These are phyloP conservation scores for Xylaria castorea DNA, from an alignment of 495 filamentous ascomycete genomes.

Conservation along the genomic window DNA sequence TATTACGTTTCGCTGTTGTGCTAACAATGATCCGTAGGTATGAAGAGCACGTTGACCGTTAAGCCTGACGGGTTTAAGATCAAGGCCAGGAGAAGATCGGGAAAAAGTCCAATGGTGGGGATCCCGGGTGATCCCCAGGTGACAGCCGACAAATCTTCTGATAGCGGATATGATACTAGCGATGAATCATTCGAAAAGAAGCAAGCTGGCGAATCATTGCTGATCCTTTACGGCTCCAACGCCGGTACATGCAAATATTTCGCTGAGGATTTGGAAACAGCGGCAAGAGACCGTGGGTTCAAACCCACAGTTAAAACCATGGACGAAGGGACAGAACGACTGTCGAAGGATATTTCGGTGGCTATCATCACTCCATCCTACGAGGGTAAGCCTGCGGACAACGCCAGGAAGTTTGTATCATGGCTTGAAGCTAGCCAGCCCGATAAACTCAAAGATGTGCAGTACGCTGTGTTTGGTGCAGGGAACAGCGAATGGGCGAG, in stretches of 20 bases:
- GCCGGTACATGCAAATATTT: conserved; percentile 72
- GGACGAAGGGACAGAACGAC: conserved; percentile 61
- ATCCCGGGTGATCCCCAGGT: conserved; percentile 8
- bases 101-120: conserved; percentile 50
- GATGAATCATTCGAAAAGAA: neutral
- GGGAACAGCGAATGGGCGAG: conserved; percentile 62
- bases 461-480: conserved; percentile 69
- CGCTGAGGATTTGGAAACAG: conserved; percentile 62
- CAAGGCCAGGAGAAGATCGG: conserved; percentile 57
- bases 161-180: neutral
- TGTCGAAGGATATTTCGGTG: conserved; percentile 65
- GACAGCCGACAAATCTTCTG: conserved; percentile 36
- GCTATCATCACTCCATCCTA: conserved; percentile 66
- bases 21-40: conserved; percentile 34
- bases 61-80: conserved; percentile 72
- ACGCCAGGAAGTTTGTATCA: conserved; percentile 68
- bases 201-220: conserved; percentile 44
- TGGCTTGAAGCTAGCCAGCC: conserved; percentile 56
- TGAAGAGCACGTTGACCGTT: conserved; percentile 68
- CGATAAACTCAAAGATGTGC: conserved; percentile 54
- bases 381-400: conserved; percentile 71
- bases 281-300: conserved; percentile 61
- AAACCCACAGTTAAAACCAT: conserved; percentile 51
- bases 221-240: conserved; percentile 72
- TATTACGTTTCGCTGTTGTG: conserved; percentile 36